Conservation (phyloP, 306 rosid genomes). For the Mimosa pudica region DNA sequence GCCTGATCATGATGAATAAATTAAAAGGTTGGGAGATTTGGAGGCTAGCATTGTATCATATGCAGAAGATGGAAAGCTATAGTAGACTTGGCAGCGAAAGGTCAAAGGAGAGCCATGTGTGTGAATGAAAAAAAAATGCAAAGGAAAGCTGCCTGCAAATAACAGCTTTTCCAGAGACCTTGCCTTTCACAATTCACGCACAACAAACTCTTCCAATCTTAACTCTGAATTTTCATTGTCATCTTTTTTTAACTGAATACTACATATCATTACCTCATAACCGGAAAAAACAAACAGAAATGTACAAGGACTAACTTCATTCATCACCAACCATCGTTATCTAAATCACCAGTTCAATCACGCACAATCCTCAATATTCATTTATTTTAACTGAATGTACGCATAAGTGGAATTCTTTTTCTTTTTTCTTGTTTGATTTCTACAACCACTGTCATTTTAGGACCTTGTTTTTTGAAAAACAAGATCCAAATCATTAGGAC, state of each 20-base stretch:
- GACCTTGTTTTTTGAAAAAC: background rate
- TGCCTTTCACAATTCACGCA: conserved; percentile 1
- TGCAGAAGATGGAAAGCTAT: conserved; percentile 15
- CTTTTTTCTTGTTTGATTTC: conserved; percentile 10
- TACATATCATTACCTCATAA: too few species aligned
- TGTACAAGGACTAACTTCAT: too few species aligned
- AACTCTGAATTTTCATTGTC: background rate
- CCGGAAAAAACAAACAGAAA: too few species aligned
- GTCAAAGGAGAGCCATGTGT: conserved; percentile 27
- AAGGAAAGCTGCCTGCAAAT: conserved; percentile 16
- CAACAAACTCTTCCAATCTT: background rate
- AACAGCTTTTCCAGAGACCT: conserved; percentile 36
- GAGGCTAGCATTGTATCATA: conserved; percentile 6
- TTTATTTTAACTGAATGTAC: conserved; percentile 12
- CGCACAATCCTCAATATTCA: conserved; percentile 12
- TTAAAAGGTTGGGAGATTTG: background rate
- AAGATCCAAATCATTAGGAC: conserved; percentile 30
- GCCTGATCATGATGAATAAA: background rate
- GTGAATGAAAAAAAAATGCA: background rate
- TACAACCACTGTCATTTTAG: conserved; percentile 11
- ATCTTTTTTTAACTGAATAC: too few species aligned
- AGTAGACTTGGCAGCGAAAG: conserved; percentile 27
- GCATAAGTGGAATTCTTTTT: conserved; percentile 10
- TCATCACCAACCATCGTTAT: conserved; percentile 1
- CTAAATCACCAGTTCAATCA: conserved; percentile 26